Conservation (phyloP, 345 rosid genomes). For the Geranium rotundifolium region DNA sequence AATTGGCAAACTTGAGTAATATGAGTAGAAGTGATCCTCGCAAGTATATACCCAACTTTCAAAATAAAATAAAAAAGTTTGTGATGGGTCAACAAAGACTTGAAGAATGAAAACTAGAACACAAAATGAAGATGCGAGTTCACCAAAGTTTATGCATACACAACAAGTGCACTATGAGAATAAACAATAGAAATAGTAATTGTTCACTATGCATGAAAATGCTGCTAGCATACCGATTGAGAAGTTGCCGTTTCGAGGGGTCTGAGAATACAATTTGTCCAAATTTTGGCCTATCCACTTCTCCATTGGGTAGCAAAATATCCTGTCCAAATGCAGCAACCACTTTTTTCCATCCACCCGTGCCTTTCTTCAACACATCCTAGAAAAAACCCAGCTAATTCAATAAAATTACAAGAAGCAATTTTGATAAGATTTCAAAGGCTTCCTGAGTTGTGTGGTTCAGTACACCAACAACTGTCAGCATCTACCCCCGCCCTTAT, state of each 20-base stretch:
- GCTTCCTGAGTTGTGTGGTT: background rate
- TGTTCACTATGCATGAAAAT: background rate
- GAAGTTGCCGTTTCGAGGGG: slow-evolving; percentile 61
- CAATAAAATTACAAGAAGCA: background rate
- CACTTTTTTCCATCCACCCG: slow-evolving; percentile 49
- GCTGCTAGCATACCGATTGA: slow-evolving; percentile 40
- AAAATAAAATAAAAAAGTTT: too few species aligned
- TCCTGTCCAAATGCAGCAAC: slow-evolving; percentile 55
- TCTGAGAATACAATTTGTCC: slow-evolving; percentile 84
- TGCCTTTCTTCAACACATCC: slow-evolving; percentile 59
- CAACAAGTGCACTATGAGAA: background rate
- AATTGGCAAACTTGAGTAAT: background rate
- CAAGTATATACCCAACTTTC: background rate
- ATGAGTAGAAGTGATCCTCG: background rate
- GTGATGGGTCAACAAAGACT: background rate
- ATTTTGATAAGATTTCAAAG: background rate
- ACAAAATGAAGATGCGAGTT: background rate
- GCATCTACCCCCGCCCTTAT: too few species aligned
- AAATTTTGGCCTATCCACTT: slow-evolving; percentile 59
- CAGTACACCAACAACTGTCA: too few species aligned
- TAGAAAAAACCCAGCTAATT: slow-evolving; percentile 9
- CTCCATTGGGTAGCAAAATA: slow-evolving; percentile 43
- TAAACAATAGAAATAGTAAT: background rate
- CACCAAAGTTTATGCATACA: background rate
- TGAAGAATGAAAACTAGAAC: too few species aligned